Conservation (phyloP, 2,329 filamentous ascomycete genomes). For the Alternaria incomplexa region DNA sequence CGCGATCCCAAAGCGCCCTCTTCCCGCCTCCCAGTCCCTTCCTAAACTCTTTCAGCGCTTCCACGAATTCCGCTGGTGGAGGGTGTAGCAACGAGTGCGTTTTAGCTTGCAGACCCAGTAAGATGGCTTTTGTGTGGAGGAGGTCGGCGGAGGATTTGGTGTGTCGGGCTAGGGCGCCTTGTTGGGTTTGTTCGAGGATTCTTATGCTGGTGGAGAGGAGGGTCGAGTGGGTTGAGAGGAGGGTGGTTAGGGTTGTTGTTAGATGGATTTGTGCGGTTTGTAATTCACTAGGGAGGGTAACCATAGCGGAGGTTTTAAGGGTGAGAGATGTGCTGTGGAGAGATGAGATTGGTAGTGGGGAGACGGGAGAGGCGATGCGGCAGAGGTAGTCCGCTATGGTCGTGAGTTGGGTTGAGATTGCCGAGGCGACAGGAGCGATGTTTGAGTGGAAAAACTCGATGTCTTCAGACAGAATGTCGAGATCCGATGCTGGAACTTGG, state of each 20-base stretch:
- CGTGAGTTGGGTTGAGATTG: constrained; percentile 40
- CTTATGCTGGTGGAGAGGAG: constrained; percentile 49
- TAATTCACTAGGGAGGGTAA: constrained; percentile 31
- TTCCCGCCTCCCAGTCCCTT: constrained; percentile 39
- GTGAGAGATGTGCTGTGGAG: constrained; percentile 17
- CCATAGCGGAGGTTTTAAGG: constrained; percentile 18
- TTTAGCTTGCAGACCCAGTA: constrained; percentile 51
- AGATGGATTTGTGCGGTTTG: constrained; percentile 38
- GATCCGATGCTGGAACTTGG: constrained; percentile 45
- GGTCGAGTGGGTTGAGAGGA: constrained; percentile 47
- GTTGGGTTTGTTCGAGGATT: constrained; percentile 55
- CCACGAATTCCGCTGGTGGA: constrained; percentile 32
- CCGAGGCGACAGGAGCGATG: constrained; percentile 41
- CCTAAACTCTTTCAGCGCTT: constrained; percentile 41
- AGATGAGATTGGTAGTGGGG: constrained; percentile 9
- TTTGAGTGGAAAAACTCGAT: constrained; percentile 50
- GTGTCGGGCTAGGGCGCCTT: constrained; percentile 52
- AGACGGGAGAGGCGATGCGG: constrained; percentile 36
- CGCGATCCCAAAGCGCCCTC: constrained; percentile 37
- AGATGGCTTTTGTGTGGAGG: constrained; percentile 49
- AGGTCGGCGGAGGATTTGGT: constrained; percentile 53
- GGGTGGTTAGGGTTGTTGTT: constrained; percentile 38
- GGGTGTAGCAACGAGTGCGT: constrained; percentile 37
- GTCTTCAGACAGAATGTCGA: constrained; percentile 49
- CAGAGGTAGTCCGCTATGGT: constrained; percentile 40